phyloP scores from a whole-genome alignment of 2,329 filamentous ascomycete genomes.

The Chrysosporium keratinophilum region DNA sequence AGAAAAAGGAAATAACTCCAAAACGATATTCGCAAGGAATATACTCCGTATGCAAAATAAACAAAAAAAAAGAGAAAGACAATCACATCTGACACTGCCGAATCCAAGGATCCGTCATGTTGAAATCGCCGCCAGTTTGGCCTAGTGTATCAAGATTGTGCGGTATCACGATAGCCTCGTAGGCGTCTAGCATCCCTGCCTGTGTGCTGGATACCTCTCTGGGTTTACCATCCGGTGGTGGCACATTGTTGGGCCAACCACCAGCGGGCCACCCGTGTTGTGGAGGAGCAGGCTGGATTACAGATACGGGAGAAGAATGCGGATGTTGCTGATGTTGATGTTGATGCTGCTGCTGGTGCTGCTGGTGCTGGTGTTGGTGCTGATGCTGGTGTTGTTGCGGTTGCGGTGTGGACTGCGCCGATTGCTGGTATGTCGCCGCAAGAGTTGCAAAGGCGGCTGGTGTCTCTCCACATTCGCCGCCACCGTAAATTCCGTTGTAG shows the following conservation, averaged over 20 bases:
- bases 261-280: slow-evolving; percentile 32
- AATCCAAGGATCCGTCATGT: slow-evolving; percentile 25
- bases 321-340: neutral
- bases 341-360: neutral
- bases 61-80: neutral
- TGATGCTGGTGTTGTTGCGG: slow-evolving; percentile 20
- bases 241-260: slow-evolving; percentile 25
- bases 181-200: slow-evolving; percentile 1
- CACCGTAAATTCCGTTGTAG: slow-evolving; percentile 46
- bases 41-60: neutral
- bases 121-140: slow-evolving; percentile 17
- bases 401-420: slow-evolving; percentile 25
- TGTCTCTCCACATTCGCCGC: slow-evolving; percentile 30
- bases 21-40: neutral
- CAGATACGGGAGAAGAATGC: slow-evolving; percentile 7
- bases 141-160: slow-evolving; percentile 10
- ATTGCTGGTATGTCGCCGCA: slow-evolving; percentile 8
- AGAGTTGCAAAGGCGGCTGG: slow-evolving; percentile 14
- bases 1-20: too few relatives aligned
- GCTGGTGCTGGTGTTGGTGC: too few relatives aligned
- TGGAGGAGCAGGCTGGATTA: slow-evolving; percentile 11
- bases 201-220: neutral
- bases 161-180: slow-evolving; percentile 14
- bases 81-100: slow-evolving; percentile 13
- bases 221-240: neutral